Percentiles rank a stretch among this genome's conserved stretches.
Evolutionary conservation across 2,329 filamentous ascomycete genomes (phyloP).

Genomic region (Pyricularia pennisetigena): DNA sequence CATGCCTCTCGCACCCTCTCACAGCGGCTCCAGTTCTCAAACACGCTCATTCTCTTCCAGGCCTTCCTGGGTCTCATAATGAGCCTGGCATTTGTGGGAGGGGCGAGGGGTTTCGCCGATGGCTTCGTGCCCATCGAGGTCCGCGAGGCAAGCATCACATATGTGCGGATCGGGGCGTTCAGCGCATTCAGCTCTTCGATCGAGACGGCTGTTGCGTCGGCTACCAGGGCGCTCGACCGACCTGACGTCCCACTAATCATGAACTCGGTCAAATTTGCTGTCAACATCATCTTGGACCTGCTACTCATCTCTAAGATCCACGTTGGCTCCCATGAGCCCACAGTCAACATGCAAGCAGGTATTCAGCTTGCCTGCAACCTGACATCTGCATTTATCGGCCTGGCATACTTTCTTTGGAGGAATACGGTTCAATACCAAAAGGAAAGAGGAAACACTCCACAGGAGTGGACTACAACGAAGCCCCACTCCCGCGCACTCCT

Average conservation of each 20-base stretch:
- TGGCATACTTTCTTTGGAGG: conserved; percentile 48
- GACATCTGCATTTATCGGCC: conserved; percentile 40
- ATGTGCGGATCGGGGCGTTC: conserved; percentile 56
- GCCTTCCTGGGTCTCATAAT: too few relatives aligned
- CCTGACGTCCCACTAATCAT: conserved; percentile 61
- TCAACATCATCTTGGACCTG: too few relatives aligned
- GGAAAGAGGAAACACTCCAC: too few relatives aligned
- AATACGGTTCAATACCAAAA: too few relatives aligned
- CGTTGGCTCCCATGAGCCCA: too few relatives aligned
- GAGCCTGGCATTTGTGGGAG: too few relatives aligned
- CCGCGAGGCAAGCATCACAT: conserved; percentile 45
- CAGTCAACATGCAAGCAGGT: conserved; percentile 53
- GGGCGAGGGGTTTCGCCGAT: conserved; percentile 42
- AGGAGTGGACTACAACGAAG: too few relatives aligned
- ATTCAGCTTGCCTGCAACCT: conserved; percentile 54
- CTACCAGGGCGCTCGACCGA: conserved; percentile 57
- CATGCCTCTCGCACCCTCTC: too few relatives aligned
- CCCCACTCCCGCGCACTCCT: too few relatives aligned
- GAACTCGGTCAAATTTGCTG: conserved; percentile 49
- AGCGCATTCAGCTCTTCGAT: conserved; percentile 51
- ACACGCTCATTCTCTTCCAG: too few relatives aligned
- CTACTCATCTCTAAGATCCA: conserved; percentile 58
- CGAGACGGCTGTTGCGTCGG: conserved; percentile 54
- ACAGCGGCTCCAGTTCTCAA: too few relatives aligned
- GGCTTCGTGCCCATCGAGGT: conserved; percentile 55